Evolutionary conservation across 2,329 filamentous ascomycete genomes (phyloP).

Genomic region (Leptographium lundbergii): DNA sequence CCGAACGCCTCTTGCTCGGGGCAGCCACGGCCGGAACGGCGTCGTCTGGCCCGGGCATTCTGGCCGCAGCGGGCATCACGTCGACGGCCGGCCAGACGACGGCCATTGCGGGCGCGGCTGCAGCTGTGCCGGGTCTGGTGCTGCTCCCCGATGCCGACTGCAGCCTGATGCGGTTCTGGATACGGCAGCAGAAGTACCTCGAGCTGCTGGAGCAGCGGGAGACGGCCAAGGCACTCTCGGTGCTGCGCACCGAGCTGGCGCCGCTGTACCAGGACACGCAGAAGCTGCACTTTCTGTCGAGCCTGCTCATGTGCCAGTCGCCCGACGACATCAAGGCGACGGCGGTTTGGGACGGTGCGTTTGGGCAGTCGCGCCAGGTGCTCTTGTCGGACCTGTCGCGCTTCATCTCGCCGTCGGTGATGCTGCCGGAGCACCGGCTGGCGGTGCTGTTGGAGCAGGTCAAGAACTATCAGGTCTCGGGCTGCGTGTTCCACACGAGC

Average conservation of each 20-base stretch:
- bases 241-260: slow-evolving; percentile 79
- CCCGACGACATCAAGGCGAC: slow-evolving; percentile 63
- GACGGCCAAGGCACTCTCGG: slow-evolving; percentile 58
- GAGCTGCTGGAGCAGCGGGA: slow-evolving; percentile 74
- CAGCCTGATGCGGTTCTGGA: slow-evolving; percentile 71
- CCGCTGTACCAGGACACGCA: slow-evolving; percentile 69
- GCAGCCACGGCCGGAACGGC: slow-evolving; percentile 14
- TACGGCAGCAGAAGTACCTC: slow-evolving; percentile 89
- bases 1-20: slow-evolving; percentile 68
- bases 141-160: slow-evolving; percentile 64
- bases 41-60: slow-evolving; percentile 4
- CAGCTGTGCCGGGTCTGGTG: slow-evolving; percentile 42
- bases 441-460: slow-evolving; percentile 71
- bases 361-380: slow-evolving; percentile 58
- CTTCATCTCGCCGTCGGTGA: slow-evolving; percentile 89
- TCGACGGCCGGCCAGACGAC: background rate
- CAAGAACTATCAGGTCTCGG: slow-evolving; percentile 69
- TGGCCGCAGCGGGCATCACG: too few relatives aligned
- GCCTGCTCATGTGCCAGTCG: slow-evolving; percentile 78
- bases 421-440: slow-evolving; percentile 87
- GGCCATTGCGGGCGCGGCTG: background rate
- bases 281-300: slow-evolving; percentile 72
- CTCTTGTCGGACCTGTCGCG: slow-evolving; percentile 75
- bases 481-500: slow-evolving; percentile 82
- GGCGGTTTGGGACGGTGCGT: slow-evolving; percentile 75